Conservation (phyloP, 2,329 filamentous ascomycete genomes). For the Alternaria incomplexa region DNA sequence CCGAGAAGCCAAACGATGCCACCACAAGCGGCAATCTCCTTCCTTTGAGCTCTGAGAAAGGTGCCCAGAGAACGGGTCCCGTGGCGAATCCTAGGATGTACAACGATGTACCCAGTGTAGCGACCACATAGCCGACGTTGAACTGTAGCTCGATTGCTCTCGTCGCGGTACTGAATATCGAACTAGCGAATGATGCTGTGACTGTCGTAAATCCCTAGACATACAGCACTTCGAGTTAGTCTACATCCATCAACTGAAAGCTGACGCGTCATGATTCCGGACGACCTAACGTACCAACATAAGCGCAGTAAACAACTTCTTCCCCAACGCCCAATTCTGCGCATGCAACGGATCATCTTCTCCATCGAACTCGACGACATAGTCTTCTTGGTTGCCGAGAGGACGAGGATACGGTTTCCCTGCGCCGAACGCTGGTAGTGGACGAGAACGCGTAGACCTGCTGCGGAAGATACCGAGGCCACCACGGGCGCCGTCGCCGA, state of each 20-base stretch:
- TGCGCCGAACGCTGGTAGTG: slow-evolving; percentile 72
- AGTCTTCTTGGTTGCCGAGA: slow-evolving; percentile 70
- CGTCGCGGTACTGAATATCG: slow-evolving; percentile 52
- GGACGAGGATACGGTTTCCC: slow-evolving; percentile 77
- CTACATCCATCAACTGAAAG: neutral
- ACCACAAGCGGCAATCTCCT: slow-evolving; percentile 57
- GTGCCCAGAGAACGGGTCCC: slow-evolving; percentile 53
- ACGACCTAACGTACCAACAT: slow-evolving; percentile 55
- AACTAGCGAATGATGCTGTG: slow-evolving; percentile 66
- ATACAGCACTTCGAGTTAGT: neutral
- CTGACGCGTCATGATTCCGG: neutral
- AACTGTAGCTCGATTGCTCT: slow-evolving; percentile 47
- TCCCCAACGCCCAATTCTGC: slow-evolving; percentile 82
- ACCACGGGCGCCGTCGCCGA: slow-evolving; percentile 60
- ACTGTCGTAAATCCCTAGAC: slow-evolving; percentile 71
- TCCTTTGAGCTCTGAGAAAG: slow-evolving; percentile 59
- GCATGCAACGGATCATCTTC: slow-evolving; percentile 83
- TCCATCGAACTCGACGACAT: slow-evolving; percentile 83
- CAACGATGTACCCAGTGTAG: slow-evolving; percentile 57
- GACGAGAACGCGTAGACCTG: slow-evolving; percentile 57
- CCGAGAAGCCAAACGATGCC: slow-evolving; percentile 58
- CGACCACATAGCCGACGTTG: slow-evolving; percentile 56
- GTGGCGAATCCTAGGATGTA: slow-evolving; percentile 60
- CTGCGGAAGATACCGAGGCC: slow-evolving; percentile 45
- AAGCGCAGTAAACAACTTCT: slow-evolving; percentile 73